A percentile compares a stretch with the other conserved stretches of the same genome.
Conservation (phyloP, 140 eudicot genomes). For the Ambrosia hybrid region DNA sequence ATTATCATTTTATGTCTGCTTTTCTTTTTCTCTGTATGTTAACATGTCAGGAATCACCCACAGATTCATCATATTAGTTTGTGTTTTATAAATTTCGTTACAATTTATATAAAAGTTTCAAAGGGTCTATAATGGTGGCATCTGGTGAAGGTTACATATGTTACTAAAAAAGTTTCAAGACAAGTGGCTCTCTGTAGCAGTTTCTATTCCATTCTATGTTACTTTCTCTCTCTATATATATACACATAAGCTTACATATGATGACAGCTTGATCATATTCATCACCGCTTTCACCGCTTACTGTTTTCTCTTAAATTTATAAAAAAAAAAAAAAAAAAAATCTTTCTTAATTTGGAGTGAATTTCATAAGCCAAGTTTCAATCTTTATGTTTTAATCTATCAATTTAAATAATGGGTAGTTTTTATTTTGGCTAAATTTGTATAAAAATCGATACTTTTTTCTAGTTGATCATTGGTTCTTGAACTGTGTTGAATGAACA, state of each 20-base stretch:
- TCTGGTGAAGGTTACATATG: constrained; percentile 20
- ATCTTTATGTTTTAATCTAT: constrained; percentile 17
- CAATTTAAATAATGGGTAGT: constrained; percentile 12
- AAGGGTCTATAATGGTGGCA: constrained; percentile 37
- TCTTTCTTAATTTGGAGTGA: constrained; percentile 12
- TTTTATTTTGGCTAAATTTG: constrained; percentile 20
- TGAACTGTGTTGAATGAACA: constrained; percentile 7
- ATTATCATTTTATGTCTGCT: constrained; percentile 22
- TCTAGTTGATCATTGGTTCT: not conserved
- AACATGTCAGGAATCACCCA: not conserved
- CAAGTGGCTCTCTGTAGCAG: constrained; percentile 44
- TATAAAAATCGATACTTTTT: not conserved
- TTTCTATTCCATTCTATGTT: constrained; percentile 14
- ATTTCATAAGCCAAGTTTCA: constrained; percentile 4
- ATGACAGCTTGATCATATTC: constrained; percentile 12
- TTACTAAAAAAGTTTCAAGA: constrained; percentile 15
- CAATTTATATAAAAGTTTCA: not conserved
- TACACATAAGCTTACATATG: not conserved
- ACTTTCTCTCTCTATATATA: constrained; percentile 16
- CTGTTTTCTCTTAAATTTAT: constrained; percentile 11
- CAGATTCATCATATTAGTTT: not conserved
- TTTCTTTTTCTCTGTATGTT: constrained; percentile 20
- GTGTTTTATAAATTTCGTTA: too few relatives aligned
- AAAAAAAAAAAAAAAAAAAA: not conserved
- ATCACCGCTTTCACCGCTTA: constrained; percentile 26